phyloP scores from a whole-genome alignment of 768 basidiomycete species.

The Mycena vitilis region DNA sequence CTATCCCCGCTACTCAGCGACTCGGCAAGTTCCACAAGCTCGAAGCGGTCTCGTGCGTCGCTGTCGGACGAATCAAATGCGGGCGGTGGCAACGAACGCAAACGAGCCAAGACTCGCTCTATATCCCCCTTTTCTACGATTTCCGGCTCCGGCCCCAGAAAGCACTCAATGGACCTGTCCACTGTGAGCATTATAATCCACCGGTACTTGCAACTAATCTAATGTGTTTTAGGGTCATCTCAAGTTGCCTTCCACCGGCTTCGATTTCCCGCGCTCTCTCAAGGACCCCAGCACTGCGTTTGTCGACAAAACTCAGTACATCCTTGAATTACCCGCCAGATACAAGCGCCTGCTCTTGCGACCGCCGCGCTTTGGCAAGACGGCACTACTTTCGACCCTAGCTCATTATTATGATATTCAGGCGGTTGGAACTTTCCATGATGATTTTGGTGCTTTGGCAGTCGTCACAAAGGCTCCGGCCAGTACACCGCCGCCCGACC shows the following conservation, averaged over 20 bases:
- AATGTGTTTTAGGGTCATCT: background rate
- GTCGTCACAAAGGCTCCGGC: background rate
- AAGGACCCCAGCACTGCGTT: background rate
- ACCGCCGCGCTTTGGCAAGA: conserved; percentile 27
- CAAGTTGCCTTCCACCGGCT: background rate
- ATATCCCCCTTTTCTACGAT: background rate
- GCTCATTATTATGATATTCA: conserved; percentile 14
- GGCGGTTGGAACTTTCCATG: background rate
- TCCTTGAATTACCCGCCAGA: background rate
- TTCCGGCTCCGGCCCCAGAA: background rate
- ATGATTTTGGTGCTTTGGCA: conserved; percentile 1
- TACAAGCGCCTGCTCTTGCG: conserved; percentile 14
- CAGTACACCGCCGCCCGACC: background rate
- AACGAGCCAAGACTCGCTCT: conserved; percentile 1
- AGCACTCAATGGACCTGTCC: no score
- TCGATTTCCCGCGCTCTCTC: background rate
- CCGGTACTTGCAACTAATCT: background rate
- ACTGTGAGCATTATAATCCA: no score
- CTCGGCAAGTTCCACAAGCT: background rate
- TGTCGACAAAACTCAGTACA: conserved; percentile 18
- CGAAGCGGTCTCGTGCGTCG: background rate
- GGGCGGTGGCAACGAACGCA: background rate
- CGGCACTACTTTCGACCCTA: conserved; percentile 11
- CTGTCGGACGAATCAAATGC: conserved; percentile 1
- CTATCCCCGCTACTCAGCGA: background rate